phyloP scores from a whole-genome alignment of 148 eudicot species.

The Spergularia marina region DNA sequence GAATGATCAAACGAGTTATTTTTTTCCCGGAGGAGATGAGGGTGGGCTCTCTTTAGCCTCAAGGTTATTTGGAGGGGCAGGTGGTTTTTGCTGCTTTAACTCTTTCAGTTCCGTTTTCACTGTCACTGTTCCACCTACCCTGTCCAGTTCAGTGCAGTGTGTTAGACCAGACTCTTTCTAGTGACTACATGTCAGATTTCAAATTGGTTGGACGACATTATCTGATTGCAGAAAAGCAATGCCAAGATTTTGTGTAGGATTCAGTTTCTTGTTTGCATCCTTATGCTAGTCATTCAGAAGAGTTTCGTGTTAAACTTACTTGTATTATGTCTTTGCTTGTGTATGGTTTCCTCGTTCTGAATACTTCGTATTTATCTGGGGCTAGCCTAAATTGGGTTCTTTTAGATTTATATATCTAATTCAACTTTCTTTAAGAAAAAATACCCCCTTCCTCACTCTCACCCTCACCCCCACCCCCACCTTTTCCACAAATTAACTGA shows the following conservation, averaged over 20 bases:
- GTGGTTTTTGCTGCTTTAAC: background rate
- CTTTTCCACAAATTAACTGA: background rate
- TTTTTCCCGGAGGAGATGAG: background rate
- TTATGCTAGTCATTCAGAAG: background rate
- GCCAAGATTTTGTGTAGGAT: too few species aligned
- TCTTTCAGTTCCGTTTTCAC: background rate
- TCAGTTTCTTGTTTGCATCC: background rate
- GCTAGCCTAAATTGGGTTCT: background rate
- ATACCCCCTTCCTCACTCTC: background rate
- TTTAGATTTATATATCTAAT: background rate
- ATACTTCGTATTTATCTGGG: background rate
- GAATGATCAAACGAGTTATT: background rate
- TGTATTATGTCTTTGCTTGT: background rate
- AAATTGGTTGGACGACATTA: background rate
- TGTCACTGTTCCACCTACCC: background rate
- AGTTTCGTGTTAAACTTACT: constrained; percentile 7
- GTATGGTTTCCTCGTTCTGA: background rate
- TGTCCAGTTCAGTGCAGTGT: background rate
- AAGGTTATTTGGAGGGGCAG: background rate
- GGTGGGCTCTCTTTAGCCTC: background rate
- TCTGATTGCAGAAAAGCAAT: background rate
- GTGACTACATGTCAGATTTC: background rate
- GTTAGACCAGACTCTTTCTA: background rate
- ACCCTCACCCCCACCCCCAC: background rate
- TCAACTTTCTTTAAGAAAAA: background rate